Evolutionary conservation across 2,329 filamentous ascomycete species (phyloP).

Genomic region (Aspergillus oerlinghausenensis): DNA sequence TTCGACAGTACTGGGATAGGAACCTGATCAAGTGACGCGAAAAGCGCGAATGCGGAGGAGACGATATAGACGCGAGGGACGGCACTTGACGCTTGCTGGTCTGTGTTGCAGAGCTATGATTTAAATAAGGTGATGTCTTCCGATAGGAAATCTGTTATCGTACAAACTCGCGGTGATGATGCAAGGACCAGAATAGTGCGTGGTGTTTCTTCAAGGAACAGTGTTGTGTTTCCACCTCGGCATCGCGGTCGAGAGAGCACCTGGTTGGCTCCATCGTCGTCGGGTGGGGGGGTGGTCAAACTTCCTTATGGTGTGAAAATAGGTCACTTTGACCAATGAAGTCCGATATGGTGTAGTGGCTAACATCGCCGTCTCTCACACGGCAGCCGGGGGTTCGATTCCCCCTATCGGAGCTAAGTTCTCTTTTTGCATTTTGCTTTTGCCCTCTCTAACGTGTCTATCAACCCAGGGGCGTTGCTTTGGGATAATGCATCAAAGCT

Average conservation of each 20-base stretch:
- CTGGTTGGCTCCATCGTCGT: no score
- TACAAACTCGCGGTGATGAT: neutral
- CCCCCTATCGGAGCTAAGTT: slow-evolving; percentile 16
- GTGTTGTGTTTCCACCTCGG: neutral
- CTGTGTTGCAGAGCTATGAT: neutral
- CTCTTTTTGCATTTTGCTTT: slow-evolving; percentile 1
- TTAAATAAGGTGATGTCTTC: neutral
- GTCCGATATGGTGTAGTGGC: slow-evolving; percentile 17
- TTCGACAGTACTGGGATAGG: neutral
- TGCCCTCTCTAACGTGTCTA: neutral
- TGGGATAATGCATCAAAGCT: neutral
- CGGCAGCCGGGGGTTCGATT: slow-evolving; percentile 25
- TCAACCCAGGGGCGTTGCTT: neutral
- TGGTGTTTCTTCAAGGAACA: neutral
- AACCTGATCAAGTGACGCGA: slow-evolving; percentile 12
- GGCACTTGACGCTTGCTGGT: neutral
- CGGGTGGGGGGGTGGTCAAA: no score
- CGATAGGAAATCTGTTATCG: neutral
- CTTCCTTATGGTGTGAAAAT: no score
- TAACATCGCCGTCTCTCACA: slow-evolving; percentile 24
- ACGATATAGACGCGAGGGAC: neutral
- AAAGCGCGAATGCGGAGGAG: neutral
- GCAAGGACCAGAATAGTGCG: neutral
- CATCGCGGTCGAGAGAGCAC: neutral
- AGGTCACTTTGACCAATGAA: no score